These are phyloP conservation scores for Alternaria arborescens DNA, from an alignment of 2,329 filamentous ascomycete species.

Conservation along the genomic window DNA sequence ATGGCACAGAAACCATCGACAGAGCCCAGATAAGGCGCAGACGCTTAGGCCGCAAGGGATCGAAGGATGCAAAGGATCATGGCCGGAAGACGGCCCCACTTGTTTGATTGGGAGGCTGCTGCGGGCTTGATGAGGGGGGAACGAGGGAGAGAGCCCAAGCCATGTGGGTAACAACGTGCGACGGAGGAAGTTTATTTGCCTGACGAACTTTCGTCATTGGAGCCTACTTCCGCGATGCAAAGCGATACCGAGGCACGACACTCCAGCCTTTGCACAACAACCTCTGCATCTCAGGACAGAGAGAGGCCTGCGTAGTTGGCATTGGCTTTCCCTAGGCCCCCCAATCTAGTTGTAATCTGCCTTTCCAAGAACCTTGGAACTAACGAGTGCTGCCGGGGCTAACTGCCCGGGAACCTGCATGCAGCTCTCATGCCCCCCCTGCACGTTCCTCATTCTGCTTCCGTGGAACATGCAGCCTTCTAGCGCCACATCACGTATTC, in stretches of 20 bases:
- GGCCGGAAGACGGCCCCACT: slow-evolving; percentile 6
- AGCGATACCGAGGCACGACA: background rate
- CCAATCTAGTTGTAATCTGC: slow-evolving; percentile 1
- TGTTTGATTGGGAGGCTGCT: slow-evolving; percentile 16
- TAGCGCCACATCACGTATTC: slow-evolving; percentile 10
- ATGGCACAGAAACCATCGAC: slow-evolving; percentile 1
- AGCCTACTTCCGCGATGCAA: background rate
- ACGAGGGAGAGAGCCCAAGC: slow-evolving; percentile 4
- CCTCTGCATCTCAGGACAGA: background rate
- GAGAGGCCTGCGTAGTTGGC: background rate
- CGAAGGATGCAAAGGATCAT: slow-evolving; percentile 1
- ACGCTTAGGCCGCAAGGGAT: slow-evolving; percentile 8
- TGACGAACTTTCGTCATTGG: slow-evolving; percentile 1
- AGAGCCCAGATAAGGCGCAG: slow-evolving; percentile 3
- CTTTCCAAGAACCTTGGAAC: slow-evolving; percentile 4
- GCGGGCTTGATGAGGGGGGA: slow-evolving; percentile 8
- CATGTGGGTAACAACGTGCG: slow-evolving; percentile 6
- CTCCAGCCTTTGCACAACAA: background rate
- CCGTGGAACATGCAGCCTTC: slow-evolving; percentile 3
- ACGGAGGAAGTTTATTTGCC: slow-evolving; percentile 5
- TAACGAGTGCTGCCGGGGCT: slow-evolving; percentile 1
- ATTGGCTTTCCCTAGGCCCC: background rate
- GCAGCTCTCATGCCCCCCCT: background rate
- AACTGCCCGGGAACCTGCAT: slow-evolving; percentile 6
- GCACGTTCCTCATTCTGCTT: background rate